A percentile compares a stretch with the other conserved stretches of the same genome.
Evolutionary conservation across 331 rosid genomes (phyloP).

Genomic region (Acacia pycnantha): DNA sequence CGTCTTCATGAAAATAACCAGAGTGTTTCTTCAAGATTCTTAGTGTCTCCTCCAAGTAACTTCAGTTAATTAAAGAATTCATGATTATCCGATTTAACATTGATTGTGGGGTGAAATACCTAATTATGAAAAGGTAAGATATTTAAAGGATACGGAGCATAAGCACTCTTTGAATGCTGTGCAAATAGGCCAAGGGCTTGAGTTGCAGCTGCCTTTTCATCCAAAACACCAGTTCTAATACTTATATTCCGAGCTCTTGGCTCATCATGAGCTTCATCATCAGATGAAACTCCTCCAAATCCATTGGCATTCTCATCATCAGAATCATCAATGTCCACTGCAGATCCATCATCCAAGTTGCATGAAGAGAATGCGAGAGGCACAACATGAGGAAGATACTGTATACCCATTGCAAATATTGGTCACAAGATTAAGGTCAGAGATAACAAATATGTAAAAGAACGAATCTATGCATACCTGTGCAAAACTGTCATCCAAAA

Average conservation of each 20-base stretch:
- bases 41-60: slow-evolving; percentile 93
- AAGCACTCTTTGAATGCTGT: slow-evolving; percentile 73
- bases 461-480: slow-evolving; percentile 57
- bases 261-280: slow-evolving; percentile 96
- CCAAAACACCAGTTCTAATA: slow-evolving; percentile 94
- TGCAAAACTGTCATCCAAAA: slow-evolving; percentile 77
- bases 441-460: slow-evolving; percentile 27
- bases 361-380: slow-evolving; percentile 92
- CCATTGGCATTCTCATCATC: slow-evolving; percentile 82
- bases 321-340: slow-evolving; percentile 82
- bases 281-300: slow-evolving; percentile 98
- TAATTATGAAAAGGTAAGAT: not conserved
- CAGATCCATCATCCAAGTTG: slow-evolving; percentile 99
- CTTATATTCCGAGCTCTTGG: slow-evolving; percentile 95
- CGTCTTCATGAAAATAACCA: slow-evolving; percentile 95
- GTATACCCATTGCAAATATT: slow-evolving; percentile 39
- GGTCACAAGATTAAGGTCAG: slow-evolving; percentile 32
- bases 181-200: slow-evolving; percentile 99
- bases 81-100: slow-evolving; percentile 2
- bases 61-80: slow-evolving; percentile 50
- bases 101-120: not conserved
- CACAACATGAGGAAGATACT: slow-evolving; percentile 97
- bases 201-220: slow-evolving; percentile 99
- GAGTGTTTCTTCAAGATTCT: slow-evolving; percentile 79
- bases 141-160: slow-evolving; percentile 82